phyloP scores from a whole-genome alignment of 2,329 filamentous ascomycete species.

The Onygena corvina region DNA sequence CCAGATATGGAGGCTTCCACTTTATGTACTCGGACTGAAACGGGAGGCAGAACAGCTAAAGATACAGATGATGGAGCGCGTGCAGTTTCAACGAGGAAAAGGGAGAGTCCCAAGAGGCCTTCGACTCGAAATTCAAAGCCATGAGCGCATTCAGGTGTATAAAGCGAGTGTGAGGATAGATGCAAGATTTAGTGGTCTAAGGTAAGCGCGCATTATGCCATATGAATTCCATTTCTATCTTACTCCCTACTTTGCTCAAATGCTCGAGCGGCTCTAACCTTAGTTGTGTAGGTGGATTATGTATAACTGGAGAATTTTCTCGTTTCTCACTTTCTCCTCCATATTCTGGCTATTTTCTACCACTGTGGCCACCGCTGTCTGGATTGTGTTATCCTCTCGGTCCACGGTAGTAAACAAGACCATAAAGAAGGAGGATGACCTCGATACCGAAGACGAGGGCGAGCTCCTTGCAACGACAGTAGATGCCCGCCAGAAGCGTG shows the following conservation, averaged over 20 bases:
- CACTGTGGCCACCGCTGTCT: conserved; percentile 52
- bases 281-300: conserved; percentile 55
- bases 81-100: conserved; percentile 50
- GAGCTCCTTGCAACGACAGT: neutral
- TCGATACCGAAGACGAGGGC: neutral
- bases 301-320: conserved; percentile 65
- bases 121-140: conserved; percentile 58
- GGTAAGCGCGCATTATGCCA: conserved; percentile 27
- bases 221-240: neutral
- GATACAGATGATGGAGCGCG: conserved; percentile 60
- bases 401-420: conserved; percentile 13
- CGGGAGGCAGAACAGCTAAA: conserved; percentile 52
- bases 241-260: neutral
- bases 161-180: conserved; percentile 54
- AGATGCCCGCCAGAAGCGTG: too few species aligned
- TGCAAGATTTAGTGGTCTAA: conserved; percentile 62
- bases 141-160: conserved; percentile 65
- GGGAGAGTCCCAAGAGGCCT: conserved; percentile 43
- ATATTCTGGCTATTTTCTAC: conserved; percentile 70
- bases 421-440: conserved; percentile 9
- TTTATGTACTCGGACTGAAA: conserved; percentile 56
- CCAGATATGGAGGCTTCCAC: conserved; percentile 52
- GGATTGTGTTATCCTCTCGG: conserved; percentile 43
- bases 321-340: conserved; percentile 55
- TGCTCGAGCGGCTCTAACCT: neutral